These are phyloP conservation scores for Odontarrhena argentea DNA, from an alignment of 345 rosid species.

Conservation along the genomic window DNA sequence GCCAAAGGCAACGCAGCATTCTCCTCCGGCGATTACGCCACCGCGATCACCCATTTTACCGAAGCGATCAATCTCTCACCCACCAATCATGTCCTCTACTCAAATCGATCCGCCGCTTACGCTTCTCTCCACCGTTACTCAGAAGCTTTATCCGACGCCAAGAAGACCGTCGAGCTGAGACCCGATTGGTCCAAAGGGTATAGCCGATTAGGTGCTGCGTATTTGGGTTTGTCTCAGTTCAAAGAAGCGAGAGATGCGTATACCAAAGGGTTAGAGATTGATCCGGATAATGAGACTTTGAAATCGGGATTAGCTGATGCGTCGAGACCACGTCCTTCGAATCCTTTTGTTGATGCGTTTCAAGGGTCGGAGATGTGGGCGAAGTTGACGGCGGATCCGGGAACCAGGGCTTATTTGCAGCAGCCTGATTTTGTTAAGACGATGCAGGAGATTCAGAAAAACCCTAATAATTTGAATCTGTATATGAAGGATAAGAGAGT, in stretches of 20 bases:
- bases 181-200: slow-evolving; percentile 97
- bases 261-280: slow-evolving; percentile 77
- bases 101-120: slow-evolving; percentile 89
- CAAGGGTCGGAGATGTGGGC: slow-evolving; percentile 95
- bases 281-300: slow-evolving; percentile 72
- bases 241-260: slow-evolving; percentile 67
- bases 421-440: slow-evolving; percentile 81
- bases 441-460: slow-evolving; percentile 90
- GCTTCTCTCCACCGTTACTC: slow-evolving; percentile 76
- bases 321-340: slow-evolving; percentile 46
- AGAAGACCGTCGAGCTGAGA: slow-evolving; percentile 90
- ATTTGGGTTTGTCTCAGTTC: slow-evolving; percentile 57
- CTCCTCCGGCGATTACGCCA: slow-evolving; percentile 72
- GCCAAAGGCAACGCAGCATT: slow-evolving; percentile 92
- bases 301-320: slow-evolving; percentile 82
- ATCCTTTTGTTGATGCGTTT: slow-evolving; percentile 73
- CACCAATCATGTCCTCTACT: slow-evolving; percentile 79
- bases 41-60: slow-evolving; percentile 76
- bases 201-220: slow-evolving; percentile 90
- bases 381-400: slow-evolving; percentile 84
- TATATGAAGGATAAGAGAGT: slow-evolving; percentile 91
- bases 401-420: slow-evolving; percentile 65
- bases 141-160: slow-evolving; percentile 75
- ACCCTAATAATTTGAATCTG: slow-evolving; percentile 71
- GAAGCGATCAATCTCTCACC: slow-evolving; percentile 80